Evolutionary conservation across 345 rosid genomes (phyloP).

Genomic region (Atalantia buxifolia): DNA sequence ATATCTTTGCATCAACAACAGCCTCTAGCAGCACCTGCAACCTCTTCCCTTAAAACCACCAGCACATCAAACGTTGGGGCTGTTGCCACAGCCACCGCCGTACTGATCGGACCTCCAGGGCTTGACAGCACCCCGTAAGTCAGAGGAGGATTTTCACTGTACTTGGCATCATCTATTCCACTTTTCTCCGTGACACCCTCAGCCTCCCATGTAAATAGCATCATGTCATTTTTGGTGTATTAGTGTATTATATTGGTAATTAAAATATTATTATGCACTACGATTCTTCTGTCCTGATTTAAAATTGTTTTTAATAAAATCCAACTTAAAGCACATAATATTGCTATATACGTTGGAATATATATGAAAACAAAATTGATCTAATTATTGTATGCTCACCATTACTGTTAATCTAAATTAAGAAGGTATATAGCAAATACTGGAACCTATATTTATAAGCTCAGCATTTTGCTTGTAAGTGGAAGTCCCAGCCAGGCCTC

Average conservation of each 20-base stretch:
- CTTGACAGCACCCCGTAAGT: not conserved
- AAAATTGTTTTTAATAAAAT: too few relatives aligned
- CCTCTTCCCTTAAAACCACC: not conserved
- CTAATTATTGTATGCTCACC: too few relatives aligned
- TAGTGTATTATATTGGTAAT: too few relatives aligned
- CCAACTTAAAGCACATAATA: too few relatives aligned
- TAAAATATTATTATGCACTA: too few relatives aligned
- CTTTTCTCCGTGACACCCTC: not conserved
- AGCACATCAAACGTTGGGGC: conserved; percentile 4
- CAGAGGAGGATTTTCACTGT: not conserved
- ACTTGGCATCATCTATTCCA: conserved; percentile 1
- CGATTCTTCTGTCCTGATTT: too few relatives aligned
- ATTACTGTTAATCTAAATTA: too few relatives aligned
- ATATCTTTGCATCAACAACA: too few relatives aligned
- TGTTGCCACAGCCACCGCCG: not conserved
- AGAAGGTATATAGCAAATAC: too few relatives aligned
- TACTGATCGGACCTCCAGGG: not conserved
- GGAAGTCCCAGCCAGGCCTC: conserved; percentile 22
- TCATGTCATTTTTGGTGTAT: too few relatives aligned
- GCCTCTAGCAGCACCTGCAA: conserved; percentile 14
- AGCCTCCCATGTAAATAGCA: not conserved
- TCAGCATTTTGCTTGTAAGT: conserved; percentile 7
- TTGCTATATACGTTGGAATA: too few relatives aligned
- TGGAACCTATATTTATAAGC: not conserved
- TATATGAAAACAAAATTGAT: too few relatives aligned